Evolutionary conservation across 176 grass and related monocot genomes (phyloP).

Genomic region (Zoysia japonica): DNA sequence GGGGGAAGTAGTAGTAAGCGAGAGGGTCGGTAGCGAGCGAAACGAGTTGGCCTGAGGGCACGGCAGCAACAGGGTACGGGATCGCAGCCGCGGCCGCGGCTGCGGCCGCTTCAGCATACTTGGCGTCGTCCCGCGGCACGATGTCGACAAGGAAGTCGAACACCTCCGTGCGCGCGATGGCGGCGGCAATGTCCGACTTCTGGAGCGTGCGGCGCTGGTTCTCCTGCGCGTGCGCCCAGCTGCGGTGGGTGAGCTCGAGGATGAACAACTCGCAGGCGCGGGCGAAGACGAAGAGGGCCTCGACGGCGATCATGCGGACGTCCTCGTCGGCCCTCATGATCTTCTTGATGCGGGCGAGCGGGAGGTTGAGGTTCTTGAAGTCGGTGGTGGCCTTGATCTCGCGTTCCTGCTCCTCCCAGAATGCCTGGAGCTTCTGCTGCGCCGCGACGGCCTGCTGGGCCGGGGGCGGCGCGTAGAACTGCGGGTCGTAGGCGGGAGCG

Average conservation of each 20-base stretch:
- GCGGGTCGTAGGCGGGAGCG: slow-evolving; percentile 40
- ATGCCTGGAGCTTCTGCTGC: slow-evolving; percentile 84
- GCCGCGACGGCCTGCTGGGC: slow-evolving; percentile 46
- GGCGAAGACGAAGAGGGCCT: slow-evolving; percentile 88
- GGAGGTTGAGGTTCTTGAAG: slow-evolving; percentile 94
- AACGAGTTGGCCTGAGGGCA: slow-evolving; percentile 2
- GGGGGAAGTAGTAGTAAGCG: slow-evolving; percentile 64
- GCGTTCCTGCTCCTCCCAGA: slow-evolving; percentile 94
- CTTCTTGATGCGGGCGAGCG: slow-evolving; percentile 96
- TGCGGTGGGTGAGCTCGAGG: slow-evolving; percentile 86
- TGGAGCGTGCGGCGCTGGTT: slow-evolving; percentile 96
- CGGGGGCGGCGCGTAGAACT: slow-evolving; percentile 62
- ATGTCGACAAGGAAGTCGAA: slow-evolving; percentile 98
- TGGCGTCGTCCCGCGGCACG: slow-evolving; percentile 82
- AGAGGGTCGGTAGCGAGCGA: slow-evolving; percentile 42
- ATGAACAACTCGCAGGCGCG: slow-evolving; percentile 98
- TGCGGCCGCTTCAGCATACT: slow-evolving; percentile 62
- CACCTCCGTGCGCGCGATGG: slow-evolving; percentile 90
- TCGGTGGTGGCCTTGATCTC: slow-evolving; percentile 84
- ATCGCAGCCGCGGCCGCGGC: slow-evolving; percentile 40
- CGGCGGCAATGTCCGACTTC: slow-evolving; percentile 92
- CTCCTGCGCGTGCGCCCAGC: slow-evolving; percentile 94
- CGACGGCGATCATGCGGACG: slow-evolving; percentile 96
- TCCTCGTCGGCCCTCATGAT: slow-evolving; percentile 99
- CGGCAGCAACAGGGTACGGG: slow-evolving; percentile 46